Conservation (phyloP, 2,329 filamentous ascomycete species). For the Lasiodiplodia hormozganensis region DNA sequence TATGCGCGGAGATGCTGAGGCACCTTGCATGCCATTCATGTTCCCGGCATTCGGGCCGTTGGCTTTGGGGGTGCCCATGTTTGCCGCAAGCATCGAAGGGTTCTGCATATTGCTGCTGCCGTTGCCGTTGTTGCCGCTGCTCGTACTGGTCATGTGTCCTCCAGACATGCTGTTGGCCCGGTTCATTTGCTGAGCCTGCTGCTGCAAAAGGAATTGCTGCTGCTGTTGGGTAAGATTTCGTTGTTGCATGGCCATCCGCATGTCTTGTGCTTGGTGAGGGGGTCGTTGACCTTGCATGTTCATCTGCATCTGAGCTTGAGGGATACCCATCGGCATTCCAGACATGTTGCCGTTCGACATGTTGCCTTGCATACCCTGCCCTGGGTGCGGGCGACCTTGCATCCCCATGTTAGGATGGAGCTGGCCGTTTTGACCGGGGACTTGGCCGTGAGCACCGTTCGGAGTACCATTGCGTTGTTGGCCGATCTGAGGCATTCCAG, state of each 20-base stretch:
- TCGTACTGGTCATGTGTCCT: slow-evolving; percentile 8
- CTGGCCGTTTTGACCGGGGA: slow-evolving; percentile 38
- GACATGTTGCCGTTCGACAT: slow-evolving; percentile 57
- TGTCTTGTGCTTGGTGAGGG: slow-evolving; percentile 44
- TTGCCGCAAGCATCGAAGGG: slow-evolving; percentile 14
- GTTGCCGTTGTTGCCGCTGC: neutral
- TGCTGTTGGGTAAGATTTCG: slow-evolving; percentile 41
- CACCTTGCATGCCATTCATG: slow-evolving; percentile 27
- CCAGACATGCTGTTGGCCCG: slow-evolving; percentile 21
- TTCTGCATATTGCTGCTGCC: slow-evolving; percentile 18
- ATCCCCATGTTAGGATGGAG: slow-evolving; percentile 39
- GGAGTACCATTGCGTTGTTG: slow-evolving; percentile 51
- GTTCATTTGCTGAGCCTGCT: slow-evolving; percentile 32
- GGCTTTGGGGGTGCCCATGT: slow-evolving; percentile 18
- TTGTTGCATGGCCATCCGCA: slow-evolving; percentile 46
- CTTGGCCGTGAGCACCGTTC: slow-evolving; percentile 42
- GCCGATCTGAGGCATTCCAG: slow-evolving; percentile 41
- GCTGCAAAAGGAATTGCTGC: slow-evolving; percentile 27
- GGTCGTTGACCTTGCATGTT: slow-evolving; percentile 64
- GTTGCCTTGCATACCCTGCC: slow-evolving; percentile 55
- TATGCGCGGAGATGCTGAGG: slow-evolving; percentile 25
- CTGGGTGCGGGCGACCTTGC: slow-evolving; percentile 43
- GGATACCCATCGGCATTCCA: slow-evolving; percentile 63
- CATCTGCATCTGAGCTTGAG: slow-evolving; percentile 73
- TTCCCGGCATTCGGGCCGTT: slow-evolving; percentile 14